phyloP scores from a whole-genome alignment of 2,329 filamentous ascomycete genomes.

The Acephala macrosclerotiorum region DNA sequence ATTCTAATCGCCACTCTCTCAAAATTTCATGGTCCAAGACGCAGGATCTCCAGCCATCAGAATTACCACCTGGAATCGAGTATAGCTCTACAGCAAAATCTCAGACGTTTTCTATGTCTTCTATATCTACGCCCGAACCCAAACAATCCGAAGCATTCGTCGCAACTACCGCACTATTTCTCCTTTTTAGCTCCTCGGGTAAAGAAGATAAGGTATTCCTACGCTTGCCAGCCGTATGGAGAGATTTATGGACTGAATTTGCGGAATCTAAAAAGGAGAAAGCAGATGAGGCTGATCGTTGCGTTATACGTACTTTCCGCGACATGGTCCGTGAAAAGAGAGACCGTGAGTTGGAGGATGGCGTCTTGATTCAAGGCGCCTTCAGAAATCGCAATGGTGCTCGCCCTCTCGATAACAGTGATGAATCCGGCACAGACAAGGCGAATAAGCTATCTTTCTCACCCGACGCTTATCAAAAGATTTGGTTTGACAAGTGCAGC shows the following conservation, averaged over 20 bases:
- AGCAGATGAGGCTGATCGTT: constrained; percentile 74
- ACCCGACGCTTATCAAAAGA: constrained; percentile 56
- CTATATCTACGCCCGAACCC: constrained; percentile 74
- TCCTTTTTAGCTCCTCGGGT: constrained; percentile 76
- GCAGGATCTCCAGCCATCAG: constrained; percentile 59
- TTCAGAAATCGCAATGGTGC: constrained; percentile 68
- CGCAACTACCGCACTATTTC: constrained; percentile 82
- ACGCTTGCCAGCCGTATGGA: constrained; percentile 80
- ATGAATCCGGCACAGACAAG: constrained; percentile 51
- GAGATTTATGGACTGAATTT: constrained; percentile 86
- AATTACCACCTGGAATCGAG: constrained; percentile 39
- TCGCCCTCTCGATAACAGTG: constrained; percentile 56
- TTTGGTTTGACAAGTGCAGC: constrained; percentile 65
- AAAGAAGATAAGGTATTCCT: constrained; percentile 89
- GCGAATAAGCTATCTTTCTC: constrained; percentile 34
- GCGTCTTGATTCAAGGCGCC: constrained; percentile 78
- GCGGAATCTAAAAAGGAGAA: constrained; percentile 73
- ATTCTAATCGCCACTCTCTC: constrained; percentile 78
- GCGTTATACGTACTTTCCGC: constrained; percentile 71
- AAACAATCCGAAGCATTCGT: constrained; percentile 89
- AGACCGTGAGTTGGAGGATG: constrained; percentile 75
- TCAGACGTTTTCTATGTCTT: constrained; percentile 76
- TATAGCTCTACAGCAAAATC: constrained; percentile 51
- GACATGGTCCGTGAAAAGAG: constrained; percentile 72
- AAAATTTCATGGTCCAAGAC: constrained; percentile 81